Base-by-base conservation (phyloP, 331 rosid genomes). In the Rhamnella rubrinervis region DNA sequence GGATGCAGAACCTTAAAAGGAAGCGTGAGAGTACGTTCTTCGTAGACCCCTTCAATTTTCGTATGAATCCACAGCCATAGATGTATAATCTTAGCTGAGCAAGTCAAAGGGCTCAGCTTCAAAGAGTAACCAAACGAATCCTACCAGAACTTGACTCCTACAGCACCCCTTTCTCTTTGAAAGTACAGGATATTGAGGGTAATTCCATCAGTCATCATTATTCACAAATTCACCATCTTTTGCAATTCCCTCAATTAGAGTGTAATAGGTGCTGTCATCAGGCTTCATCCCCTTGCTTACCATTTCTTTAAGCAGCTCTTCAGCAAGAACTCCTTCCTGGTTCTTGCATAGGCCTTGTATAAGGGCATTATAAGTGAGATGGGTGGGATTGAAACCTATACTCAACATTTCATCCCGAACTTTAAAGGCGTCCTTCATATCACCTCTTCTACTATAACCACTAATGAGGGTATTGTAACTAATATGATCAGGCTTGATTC, bases 281-380 rank as follows among this genome's bases (percentile, higher is more conserved):
- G 98, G 95, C 65, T 75, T 84, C 26, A 91, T 87, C 63, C 98
- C 98, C 40, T 82, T 88, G 62, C 82, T 76, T 35, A 74, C 83
- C 97, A 91, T 91, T 80, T 93, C 97, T 75, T 75, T 83, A 60
- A 91, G 95, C 59, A 95, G 97, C 81, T 80, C 95, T 82, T 91
- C 95, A 39, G 97, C 95, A 51, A 60, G 91, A 74, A 77, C 85
- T 4, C 89, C 87, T 78, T 89, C 91, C 65, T 68, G 81, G 71
- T 71, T 95, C 82, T 87, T 90, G 81, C 92, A 84, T 58, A 87
- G 59, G 51, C 95, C 95, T 78, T 80, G 83, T 67, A 93, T 84
- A 60, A 91, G 95, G 70, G 92, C 95, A 79, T 91, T 91, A 85
- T 91, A 93, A 41, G 97, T 93, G 57, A 91, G 88, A 76, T 81